Evolutionary conservation across 2,329 filamentous ascomycete genomes (phyloP), one percentile per base, ranked within the genome.

Genomic region (Fusarium sp.): DNA sequence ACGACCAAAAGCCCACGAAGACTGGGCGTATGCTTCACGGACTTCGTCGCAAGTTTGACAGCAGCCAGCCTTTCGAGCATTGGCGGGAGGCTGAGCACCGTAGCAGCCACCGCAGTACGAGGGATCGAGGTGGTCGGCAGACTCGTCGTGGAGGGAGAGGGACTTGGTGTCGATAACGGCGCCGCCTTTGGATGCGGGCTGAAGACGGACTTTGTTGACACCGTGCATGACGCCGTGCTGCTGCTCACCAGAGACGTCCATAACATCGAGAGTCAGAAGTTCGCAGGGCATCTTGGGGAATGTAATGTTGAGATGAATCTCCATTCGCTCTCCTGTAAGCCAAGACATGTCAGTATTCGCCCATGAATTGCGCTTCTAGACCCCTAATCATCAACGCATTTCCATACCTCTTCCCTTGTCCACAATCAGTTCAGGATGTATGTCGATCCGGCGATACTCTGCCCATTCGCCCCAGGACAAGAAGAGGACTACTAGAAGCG

Each of bases 21-120:
- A 89, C 68, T 89, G 85, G 31, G 94, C 94, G 78, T 99, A 99
- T 5, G 96, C 96, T 77, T 98, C 94, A 74, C 95, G 89, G 33
- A 99, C 96, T 80, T 99, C 96, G 75, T 97, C 94, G 80, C 96
- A 99, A 44, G 94, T 98, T 80, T 96, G 97, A 82, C 96, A 99
- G 84, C 96, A 99, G 60, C 94, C 94, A n/a, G 88, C 62, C 82
- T 98, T 98, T 67, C 84, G 77, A 19, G 89, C 94, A 67, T 87
- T 91, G 17, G 84, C 65, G 0, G 96, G 95, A 3, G 94, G 77
- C 1, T 87, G 85, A 3, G 94, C 95, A 69, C 96, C 95, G 79
- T 97, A 98, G 83, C 96, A 99, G 75, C 89, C 88, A 73, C 96
- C 96, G 78, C 96, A 99, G 86, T 99, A 99, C 60, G 90, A 83